A percentile compares a stretch with the other conserved stretches of the same genome.
These are phyloP conservation scores for Avena eriantha DNA, from an alignment of 176 grass and related monocot genomes.

Conservation along the genomic window DNA sequence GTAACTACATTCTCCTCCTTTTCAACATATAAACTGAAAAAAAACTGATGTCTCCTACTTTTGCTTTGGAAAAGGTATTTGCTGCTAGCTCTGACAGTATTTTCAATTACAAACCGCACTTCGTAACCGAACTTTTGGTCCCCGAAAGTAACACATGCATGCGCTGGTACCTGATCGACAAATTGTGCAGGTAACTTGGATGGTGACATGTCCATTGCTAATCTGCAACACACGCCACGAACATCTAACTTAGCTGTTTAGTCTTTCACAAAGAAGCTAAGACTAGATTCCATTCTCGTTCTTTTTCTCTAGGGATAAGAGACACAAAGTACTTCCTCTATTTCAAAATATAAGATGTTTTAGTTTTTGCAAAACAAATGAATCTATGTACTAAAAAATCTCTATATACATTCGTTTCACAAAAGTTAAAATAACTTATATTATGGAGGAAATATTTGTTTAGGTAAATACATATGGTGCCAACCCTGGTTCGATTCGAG, in stretches of 20 bases:
- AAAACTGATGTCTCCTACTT: neutral
- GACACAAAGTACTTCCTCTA: no score
- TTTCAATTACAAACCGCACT: conserved; percentile 2
- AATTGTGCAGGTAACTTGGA: neutral
- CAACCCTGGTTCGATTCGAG: neutral
- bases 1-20: neutral
- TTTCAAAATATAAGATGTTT: no score
- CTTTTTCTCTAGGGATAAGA: neutral
- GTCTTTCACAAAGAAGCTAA: neutral
- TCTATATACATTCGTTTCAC: no score
- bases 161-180: neutral
- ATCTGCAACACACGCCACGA: neutral
- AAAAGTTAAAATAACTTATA: no score
- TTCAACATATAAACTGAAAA: neutral
- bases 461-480: neutral
- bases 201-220: neutral
- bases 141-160: neutral
- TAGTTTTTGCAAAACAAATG: no score
- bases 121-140: conserved; percentile 2
- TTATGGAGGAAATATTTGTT: no score
- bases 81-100: neutral
- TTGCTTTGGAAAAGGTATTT: neutral
- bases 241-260: neutral
- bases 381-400: no score
- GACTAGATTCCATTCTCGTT: neutral